Conservation (phyloP, 2,329 filamentous ascomycete species). For the Pyricularia pennisetigena region DNA sequence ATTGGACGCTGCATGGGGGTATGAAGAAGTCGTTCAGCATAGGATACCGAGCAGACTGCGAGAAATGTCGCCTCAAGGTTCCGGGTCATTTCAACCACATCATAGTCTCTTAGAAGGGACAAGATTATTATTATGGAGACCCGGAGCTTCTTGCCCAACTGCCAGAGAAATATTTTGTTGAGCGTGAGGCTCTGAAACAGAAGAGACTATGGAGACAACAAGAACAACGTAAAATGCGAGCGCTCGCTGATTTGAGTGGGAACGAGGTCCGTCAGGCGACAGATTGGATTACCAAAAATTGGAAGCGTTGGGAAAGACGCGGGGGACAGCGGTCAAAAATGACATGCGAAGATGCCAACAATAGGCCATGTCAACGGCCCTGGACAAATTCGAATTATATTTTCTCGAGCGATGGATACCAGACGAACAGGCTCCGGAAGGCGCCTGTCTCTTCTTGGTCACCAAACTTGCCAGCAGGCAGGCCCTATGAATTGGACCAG, state of each 20-base stretch:
- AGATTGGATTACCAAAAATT: neutral
- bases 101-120: slow-evolving; percentile 45
- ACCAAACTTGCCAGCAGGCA: too few species aligned
- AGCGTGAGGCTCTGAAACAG: neutral
- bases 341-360: neutral
- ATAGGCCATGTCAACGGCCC: neutral
- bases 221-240: neutral
- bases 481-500: neutral
- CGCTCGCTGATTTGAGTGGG: neutral
- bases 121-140: neutral
- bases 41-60: slow-evolving; percentile 68
- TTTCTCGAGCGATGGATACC: neutral
- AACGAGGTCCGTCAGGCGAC: neutral
- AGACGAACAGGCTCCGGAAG: neutral
- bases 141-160: neutral
- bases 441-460: too few species aligned
- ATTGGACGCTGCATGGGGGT: slow-evolving; percentile 50
- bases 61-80: slow-evolving; percentile 65
- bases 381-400: neutral
- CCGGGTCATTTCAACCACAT: slow-evolving; percentile 78
- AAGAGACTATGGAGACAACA: neutral
- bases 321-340: neutral
- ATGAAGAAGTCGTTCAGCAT: slow-evolving; percentile 68
- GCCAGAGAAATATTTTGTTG: neutral
- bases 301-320: neutral